A percentile compares a stretch with the other conserved stretches of the same genome.
Evolutionary conservation across 148 eudicot genomes (phyloP).

Genomic region (Rhododendron mucronatum): DNA sequence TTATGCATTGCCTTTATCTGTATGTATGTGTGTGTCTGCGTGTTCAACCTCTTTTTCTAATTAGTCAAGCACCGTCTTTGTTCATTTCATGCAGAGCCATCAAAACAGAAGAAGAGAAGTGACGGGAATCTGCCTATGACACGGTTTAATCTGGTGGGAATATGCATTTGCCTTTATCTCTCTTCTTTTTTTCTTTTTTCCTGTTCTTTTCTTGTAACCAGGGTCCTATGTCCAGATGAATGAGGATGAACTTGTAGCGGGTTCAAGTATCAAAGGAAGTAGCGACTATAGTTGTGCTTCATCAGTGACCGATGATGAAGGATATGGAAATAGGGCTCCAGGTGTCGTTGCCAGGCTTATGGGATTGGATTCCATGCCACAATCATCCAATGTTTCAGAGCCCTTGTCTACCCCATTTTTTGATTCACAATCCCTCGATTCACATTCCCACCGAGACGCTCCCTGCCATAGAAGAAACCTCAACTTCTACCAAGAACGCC

Average conservation of each 20-base stretch:
- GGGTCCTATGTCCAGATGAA: slow-evolving; percentile 42
- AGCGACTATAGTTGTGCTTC: slow-evolving; percentile 88
- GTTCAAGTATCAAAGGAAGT: slow-evolving; percentile 53
- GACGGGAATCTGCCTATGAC: slow-evolving; percentile 61
- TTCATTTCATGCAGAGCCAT: slow-evolving; percentile 42
- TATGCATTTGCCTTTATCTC: neutral
- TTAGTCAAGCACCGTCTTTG: slow-evolving; percentile 9
- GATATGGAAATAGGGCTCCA: slow-evolving; percentile 56
- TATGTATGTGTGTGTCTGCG: neutral
- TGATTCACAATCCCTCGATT: slow-evolving; percentile 27
- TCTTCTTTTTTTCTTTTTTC: neutral
- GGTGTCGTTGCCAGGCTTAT: slow-evolving; percentile 91
- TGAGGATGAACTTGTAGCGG: slow-evolving; percentile 55
- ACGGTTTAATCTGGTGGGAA: slow-evolving; percentile 47
- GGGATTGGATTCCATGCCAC: slow-evolving; percentile 88
- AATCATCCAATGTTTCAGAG: slow-evolving; percentile 46
- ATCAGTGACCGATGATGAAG: slow-evolving; percentile 81
- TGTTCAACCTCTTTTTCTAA: neutral
- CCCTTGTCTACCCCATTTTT: slow-evolving; percentile 55
- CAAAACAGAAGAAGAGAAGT: slow-evolving; percentile 64
- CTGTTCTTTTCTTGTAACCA: neutral
- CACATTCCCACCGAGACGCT: slow-evolving; percentile 45
- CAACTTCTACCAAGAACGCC: slow-evolving; percentile 41
- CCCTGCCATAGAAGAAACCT: slow-evolving; percentile 39
- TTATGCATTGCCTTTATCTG: neutral